phyloP scores from a whole-genome alignment of 306 rosid genomes.

The Crotalaria pallida region DNA sequence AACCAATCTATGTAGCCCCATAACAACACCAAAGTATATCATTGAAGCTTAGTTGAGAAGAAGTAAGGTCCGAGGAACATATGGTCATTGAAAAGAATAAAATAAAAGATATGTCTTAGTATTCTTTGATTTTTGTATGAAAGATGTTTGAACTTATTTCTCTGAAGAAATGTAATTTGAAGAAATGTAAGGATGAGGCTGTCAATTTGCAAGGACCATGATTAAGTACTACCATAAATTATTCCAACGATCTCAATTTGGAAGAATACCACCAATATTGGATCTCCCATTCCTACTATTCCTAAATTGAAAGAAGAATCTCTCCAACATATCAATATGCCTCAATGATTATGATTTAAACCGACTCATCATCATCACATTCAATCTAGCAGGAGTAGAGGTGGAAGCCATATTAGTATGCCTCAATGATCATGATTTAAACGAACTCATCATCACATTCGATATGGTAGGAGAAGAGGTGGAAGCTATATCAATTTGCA shows the following conservation, averaged over 20 bases:
- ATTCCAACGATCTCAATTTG: constrained; percentile 4
- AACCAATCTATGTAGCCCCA: not conserved
- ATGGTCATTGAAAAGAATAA: not conserved
- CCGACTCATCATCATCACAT: not conserved
- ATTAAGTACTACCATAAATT: not conserved
- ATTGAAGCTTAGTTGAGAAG: not conserved
- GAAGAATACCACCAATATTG: constrained; percentile 16
- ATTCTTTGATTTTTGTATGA: not conserved
- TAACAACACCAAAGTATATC: not conserved
- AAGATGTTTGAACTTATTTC: not conserved
- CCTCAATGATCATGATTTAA: constrained; percentile 9
- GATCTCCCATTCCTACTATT: constrained; percentile 6
- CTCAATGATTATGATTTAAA: constrained; percentile 5
- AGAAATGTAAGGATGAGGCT: not conserved
- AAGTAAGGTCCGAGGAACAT: not conserved
- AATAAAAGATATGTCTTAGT: not conserved
- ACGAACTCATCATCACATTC: not conserved
- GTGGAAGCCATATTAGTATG: constrained; percentile 18
- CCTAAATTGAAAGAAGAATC: constrained; percentile 35
- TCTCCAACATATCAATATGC: constrained; percentile 32
- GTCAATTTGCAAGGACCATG: not conserved
- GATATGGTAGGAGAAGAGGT: not conserved
- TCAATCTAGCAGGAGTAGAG: not conserved
- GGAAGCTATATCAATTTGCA: no score
- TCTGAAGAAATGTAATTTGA: not conserved